Conservation (phyloP, 2,329 filamentous ascomycete genomes). For the Cadophora malorum region DNA sequence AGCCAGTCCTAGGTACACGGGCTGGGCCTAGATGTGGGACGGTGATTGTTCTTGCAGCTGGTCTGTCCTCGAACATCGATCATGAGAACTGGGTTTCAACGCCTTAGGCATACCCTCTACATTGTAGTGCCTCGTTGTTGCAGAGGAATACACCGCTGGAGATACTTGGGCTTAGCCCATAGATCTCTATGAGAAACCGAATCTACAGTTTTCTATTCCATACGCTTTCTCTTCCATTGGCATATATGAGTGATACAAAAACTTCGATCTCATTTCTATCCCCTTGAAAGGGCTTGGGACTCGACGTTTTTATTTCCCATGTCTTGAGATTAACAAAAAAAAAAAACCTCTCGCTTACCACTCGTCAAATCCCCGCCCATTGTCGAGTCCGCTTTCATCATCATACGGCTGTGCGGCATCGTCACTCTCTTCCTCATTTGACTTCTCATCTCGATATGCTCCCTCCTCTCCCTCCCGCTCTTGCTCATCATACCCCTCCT, state of each 20-base stretch:
- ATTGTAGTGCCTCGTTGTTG: background rate
- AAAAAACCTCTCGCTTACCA: background rate
- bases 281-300: too few species aligned
- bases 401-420: background rate
- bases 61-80: background rate
- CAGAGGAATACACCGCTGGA: background rate
- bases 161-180: too few species aligned
- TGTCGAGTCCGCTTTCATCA: background rate
- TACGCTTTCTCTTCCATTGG: too few species aligned
- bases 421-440: background rate
- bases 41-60: conserved; percentile 5
- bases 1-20: too few species aligned
- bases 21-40: background rate
- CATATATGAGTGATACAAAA: too few species aligned
- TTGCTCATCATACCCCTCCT: background rate
- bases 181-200: too few species aligned
- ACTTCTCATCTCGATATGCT: background rate
- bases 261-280: too few species aligned
- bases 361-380: background rate
- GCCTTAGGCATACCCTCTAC: too few species aligned
- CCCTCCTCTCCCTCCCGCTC: background rate
- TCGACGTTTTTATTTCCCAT: too few species aligned
- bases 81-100: too few species aligned
- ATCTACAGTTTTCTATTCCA: too few species aligned
- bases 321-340: background rate